A percentile compares a stretch with the other conserved stretches of the same genome.
Evolutionary conservation across 768 basidiomycete genomes (phyloP).

Genomic region (Tylopilus sp.): DNA sequence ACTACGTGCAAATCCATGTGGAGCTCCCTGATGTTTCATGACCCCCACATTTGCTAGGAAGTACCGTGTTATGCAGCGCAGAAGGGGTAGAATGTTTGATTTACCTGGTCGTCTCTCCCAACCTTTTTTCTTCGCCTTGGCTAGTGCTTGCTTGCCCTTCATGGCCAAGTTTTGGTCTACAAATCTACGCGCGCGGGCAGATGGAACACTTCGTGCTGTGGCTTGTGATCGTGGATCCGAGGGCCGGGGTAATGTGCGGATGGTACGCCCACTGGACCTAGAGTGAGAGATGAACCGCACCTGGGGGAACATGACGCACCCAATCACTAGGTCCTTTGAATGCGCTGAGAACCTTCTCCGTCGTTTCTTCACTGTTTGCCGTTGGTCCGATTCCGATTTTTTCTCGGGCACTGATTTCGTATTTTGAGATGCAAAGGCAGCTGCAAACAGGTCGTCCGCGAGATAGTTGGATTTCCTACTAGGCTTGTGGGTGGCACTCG

Average conservation of each 20-base stretch:
- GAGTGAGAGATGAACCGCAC: conserved; percentile 1
- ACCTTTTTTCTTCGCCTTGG: conserved; percentile 38
- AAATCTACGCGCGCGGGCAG: conserved; percentile 49
- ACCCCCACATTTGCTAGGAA: conserved; percentile 52
- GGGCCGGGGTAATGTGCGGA: conserved; percentile 44
- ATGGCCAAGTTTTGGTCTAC: conserved; percentile 49
- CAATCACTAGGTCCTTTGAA: conserved; percentile 52
- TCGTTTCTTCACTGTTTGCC: conserved; percentile 25
- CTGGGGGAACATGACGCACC: conserved; percentile 35
- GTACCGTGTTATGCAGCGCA: not conserved
- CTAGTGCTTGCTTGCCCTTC: conserved; percentile 32
- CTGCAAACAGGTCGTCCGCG: conserved; percentile 60
- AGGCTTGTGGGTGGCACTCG: not conserved
- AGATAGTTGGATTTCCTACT: conserved; percentile 50
- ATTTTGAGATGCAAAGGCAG: conserved; percentile 46
- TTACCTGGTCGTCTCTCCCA: conserved; percentile 63
- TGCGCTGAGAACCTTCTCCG: conserved; percentile 31
- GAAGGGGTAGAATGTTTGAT: conserved; percentile 12
- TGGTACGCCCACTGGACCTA: conserved; percentile 47
- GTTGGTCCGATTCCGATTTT: conserved; percentile 22
- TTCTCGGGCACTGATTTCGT: conserved; percentile 12
- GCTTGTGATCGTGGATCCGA: conserved; percentile 29
- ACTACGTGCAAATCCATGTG: conserved; percentile 41
- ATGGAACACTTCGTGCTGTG: conserved; percentile 44
- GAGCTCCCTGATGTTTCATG: conserved; percentile 51